Percentiles rank a stretch among this genome's conserved stretches.
These are phyloP conservation scores for Gynostemma pentaphyllum DNA, from an alignment of 306 rosid genomes.

Conservation along the genomic window DNA sequence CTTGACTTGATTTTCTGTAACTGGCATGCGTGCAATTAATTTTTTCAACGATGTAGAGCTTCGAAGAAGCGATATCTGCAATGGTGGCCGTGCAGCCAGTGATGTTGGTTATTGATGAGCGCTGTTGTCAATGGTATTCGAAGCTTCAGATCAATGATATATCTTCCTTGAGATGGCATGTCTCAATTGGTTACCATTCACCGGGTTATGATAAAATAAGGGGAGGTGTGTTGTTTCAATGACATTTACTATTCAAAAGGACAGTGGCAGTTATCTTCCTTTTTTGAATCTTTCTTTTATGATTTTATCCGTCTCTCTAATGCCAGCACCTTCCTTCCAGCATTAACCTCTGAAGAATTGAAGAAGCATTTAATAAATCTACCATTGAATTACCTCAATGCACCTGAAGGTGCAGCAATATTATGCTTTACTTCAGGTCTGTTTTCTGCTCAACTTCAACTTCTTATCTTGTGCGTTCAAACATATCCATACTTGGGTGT, in stretches of 20 bases:
- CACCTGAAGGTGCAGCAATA: constrained; percentile 48
- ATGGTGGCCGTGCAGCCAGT: constrained; percentile 52
- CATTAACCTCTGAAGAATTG: constrained; percentile 37
- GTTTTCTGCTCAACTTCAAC: constrained; percentile 5
- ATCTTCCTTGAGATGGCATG: constrained; percentile 53
- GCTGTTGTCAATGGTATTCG: constrained; percentile 45
- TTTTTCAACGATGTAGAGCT: constrained; percentile 32
- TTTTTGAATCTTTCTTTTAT: background rate
- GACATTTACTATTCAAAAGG: background rate
- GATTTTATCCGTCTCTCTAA: constrained; percentile 5
- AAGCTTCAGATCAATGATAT: constrained; percentile 34
- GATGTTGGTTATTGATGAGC: constrained; percentile 56
- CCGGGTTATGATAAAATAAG: constrained; percentile 16
- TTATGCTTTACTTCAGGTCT: constrained; percentile 91
- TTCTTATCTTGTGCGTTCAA: background rate
- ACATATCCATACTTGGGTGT: background rate
- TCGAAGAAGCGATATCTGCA: constrained; percentile 65
- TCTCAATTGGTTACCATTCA: constrained; percentile 42
- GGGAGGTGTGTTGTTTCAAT: constrained; percentile 27
- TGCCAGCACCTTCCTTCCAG: constrained; percentile 21
- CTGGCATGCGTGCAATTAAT: background rate
- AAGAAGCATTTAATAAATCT: constrained; percentile 26
- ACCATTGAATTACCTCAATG: constrained; percentile 43
- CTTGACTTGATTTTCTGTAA: background rate
- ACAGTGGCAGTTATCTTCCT: background rate